phyloP scores from a whole-genome alignment of 345 rosid species.

The Populus simonii region DNA sequence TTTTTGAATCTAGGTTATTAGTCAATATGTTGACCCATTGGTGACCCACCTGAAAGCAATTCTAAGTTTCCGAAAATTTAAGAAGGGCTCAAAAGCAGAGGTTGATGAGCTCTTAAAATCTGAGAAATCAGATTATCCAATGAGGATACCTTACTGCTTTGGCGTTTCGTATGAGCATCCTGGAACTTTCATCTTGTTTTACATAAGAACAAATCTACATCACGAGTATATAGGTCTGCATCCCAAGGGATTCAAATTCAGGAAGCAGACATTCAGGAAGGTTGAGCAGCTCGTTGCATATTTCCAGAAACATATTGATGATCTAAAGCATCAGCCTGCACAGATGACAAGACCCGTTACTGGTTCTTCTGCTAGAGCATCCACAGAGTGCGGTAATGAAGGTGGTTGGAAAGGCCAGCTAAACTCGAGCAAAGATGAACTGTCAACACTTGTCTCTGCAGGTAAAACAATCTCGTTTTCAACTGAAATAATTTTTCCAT shows the following conservation, averaged over 20 bases:
- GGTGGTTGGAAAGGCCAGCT: slow-evolving; percentile 7
- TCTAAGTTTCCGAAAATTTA: slow-evolving; percentile 8
- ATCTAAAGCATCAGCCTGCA: neutral
- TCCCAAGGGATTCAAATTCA: slow-evolving; percentile 8
- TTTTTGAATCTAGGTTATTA: slow-evolving; percentile 5
- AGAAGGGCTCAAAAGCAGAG: slow-evolving; percentile 10
- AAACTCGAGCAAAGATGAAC: neutral
- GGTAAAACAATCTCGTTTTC: neutral
- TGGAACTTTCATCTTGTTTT: slow-evolving; percentile 13
- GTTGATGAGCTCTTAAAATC: slow-evolving; percentile 10
- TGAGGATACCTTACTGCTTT: slow-evolving; percentile 14
- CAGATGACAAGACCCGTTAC: neutral
- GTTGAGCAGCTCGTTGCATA: slow-evolving; percentile 10
- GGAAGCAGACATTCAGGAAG: slow-evolving; percentile 3
- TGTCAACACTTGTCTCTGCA: neutral
- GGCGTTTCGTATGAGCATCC: slow-evolving; percentile 12
- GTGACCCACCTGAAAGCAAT: slow-evolving; percentile 11
- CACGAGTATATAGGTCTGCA: slow-evolving; percentile 15
- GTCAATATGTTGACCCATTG: slow-evolving; percentile 14
- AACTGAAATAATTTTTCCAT: no score
- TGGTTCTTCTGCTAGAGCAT: neutral
- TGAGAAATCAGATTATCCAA: slow-evolving; percentile 9
- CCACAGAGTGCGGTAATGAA: neutral
- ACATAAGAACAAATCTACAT: slow-evolving; percentile 15
- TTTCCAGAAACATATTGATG: slow-evolving; percentile 15